Conservation (phyloP, 2,329 filamentous ascomycete species). For the Aspergillus fumigatus region DNA sequence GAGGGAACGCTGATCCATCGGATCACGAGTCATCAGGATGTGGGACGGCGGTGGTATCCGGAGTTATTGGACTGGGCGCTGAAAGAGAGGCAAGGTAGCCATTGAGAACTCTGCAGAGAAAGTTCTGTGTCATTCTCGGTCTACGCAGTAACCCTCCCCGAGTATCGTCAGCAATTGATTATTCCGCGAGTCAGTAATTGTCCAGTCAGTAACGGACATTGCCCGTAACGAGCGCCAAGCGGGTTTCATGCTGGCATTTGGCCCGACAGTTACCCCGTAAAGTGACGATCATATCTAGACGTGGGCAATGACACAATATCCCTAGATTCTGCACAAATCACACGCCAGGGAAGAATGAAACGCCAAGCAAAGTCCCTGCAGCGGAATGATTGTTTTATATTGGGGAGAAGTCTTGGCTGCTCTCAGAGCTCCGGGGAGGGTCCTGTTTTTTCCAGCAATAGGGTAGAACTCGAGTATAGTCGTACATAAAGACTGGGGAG, state of each 20-base stretch:
- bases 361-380: neutral
- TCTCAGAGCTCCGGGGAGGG: neutral
- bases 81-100: conserved; percentile 13
- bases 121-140: no score
- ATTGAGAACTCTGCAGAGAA: no score
- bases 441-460: neutral
- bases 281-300: neutral
- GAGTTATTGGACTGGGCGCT: conserved; percentile 28
- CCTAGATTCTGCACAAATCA: neutral
- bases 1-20: conserved; percentile 33
- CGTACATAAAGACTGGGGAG: neutral
- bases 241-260: neutral
- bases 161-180: no score
- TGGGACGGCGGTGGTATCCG: conserved; percentile 34
- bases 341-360: neutral
- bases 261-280: neutral
- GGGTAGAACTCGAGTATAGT: neutral
- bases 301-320: neutral
- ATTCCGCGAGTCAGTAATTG: no score
- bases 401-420: neutral
- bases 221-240: no score
- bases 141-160: no score
- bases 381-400: neutral
- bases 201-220: no score
- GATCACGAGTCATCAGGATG: conserved; percentile 36